Evolutionary conservation across 768 basidiomycete genomes (phyloP).

Genomic region (Chalciporus piperatus): DNA sequence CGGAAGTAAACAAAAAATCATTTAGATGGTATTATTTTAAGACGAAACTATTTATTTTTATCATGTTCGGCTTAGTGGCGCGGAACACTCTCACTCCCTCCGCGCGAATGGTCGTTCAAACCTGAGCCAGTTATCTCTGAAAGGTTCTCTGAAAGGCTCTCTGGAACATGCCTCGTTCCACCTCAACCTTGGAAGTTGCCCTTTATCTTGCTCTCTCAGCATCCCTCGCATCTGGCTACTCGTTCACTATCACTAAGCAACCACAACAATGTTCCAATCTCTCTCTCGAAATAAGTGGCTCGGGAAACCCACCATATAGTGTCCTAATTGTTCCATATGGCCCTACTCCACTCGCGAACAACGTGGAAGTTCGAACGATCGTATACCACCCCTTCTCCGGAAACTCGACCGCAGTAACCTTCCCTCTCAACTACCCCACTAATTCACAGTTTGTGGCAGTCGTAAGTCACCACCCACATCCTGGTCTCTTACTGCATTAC

Average conservation of each 20-base stretch:
- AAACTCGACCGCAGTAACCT: slow-evolving; percentile 38
- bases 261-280: slow-evolving; percentile 70
- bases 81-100: background rate
- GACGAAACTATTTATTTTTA: slow-evolving; percentile 8
- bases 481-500: background rate
- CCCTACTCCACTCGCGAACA: slow-evolving; percentile 55
- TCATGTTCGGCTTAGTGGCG: background rate
- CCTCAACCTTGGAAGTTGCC: background rate
- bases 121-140: slow-evolving; percentile 1
- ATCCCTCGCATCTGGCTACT: slow-evolving; percentile 36
- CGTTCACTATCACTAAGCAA: slow-evolving; percentile 40
- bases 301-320: slow-evolving; percentile 64
- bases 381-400: slow-evolving; percentile 52
- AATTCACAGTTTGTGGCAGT: slow-evolving; percentile 75
- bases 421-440: slow-evolving; percentile 61
- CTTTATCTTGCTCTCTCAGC: slow-evolving; percentile 21
- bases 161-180: slow-evolving; percentile 11
- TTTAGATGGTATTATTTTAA: background rate
- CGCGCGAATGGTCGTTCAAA: slow-evolving; percentile 9
- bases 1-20: too few species aligned
- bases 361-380: slow-evolving; percentile 62
- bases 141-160: background rate
- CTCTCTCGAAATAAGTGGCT: slow-evolving; percentile 55
- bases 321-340: slow-evolving; percentile 69
- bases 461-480: slow-evolving; percentile 42